Evolutionary conservation across 2,329 filamentous ascomycete genomes (phyloP).

Genomic region (Colletotrichum eleusines): DNA sequence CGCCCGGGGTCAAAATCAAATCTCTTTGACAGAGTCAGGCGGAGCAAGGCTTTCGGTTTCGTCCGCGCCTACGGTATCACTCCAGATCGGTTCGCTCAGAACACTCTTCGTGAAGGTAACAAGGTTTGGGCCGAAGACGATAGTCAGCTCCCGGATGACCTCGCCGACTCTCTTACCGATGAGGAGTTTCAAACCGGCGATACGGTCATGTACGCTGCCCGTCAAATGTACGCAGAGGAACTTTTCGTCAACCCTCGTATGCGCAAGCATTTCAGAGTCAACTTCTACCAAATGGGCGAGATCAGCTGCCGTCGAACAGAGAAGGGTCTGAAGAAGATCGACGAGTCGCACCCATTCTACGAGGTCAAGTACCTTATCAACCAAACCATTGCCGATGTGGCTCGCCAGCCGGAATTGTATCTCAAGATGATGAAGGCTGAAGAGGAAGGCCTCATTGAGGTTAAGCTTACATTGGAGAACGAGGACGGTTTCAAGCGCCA

Average conservation of each 20-base stretch:
- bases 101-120: conserved; percentile 82
- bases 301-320: conserved; percentile 93
- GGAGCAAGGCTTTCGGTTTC: conserved; percentile 82
- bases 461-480: conserved; percentile 82
- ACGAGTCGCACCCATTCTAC: conserved; percentile 95
- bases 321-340: conserved; percentile 92
- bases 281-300: conserved; percentile 85
- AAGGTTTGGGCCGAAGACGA: conserved; percentile 89
- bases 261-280: conserved; percentile 85
- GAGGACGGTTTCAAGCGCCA: conserved; percentile 81
- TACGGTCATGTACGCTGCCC: conserved; percentile 82
- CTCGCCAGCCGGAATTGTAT: conserved; percentile 87
- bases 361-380: conserved; percentile 97
- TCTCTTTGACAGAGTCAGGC: conserved; percentile 86
- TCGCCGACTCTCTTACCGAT: conserved; percentile 83
- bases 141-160: conserved; percentile 81
- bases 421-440: conserved; percentile 98
- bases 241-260: conserved; percentile 88
- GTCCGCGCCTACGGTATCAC: conserved; percentile 92
- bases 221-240: conserved; percentile 91
- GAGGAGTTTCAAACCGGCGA: conserved; percentile 81
- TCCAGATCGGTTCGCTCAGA: conserved; percentile 88
- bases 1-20: conserved; percentile 86
- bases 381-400: conserved; percentile 85
- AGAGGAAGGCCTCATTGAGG: conserved; percentile 90